Evolutionary conservation across 768 basidiomycete genomes (phyloP).

Genomic region (Tubosaeta sp.): DNA sequence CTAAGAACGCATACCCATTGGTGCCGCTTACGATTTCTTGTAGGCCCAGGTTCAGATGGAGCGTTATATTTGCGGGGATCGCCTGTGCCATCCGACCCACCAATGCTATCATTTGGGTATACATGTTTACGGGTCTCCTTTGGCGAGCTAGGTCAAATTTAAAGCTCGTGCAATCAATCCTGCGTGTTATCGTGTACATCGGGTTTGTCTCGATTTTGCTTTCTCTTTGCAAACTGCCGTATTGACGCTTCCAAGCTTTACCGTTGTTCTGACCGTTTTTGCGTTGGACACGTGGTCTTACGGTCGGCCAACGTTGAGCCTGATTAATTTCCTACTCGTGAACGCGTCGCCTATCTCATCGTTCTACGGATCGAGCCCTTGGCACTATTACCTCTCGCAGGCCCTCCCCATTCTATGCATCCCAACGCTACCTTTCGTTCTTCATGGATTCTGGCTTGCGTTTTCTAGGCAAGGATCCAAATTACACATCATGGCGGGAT

Average conservation of each 20-base stretch:
- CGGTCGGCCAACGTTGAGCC: conserved; percentile 60
- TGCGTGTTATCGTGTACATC: conserved; percentile 37
- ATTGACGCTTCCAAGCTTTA: conserved; percentile 16
- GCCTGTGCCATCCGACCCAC: conserved; percentile 87
- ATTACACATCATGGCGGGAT: conserved; percentile 43
- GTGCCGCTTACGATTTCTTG: conserved; percentile 30
- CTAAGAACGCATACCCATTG: not conserved
- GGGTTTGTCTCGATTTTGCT: conserved; percentile 39
- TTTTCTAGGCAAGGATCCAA: conserved; percentile 21
- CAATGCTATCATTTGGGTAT: conserved; percentile 81
- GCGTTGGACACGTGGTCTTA: conserved; percentile 71
- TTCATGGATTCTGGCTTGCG: conserved; percentile 53
- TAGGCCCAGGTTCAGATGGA: conserved; percentile 29
- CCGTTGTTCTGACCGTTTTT: conserved; percentile 31
- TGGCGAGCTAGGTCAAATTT: conserved; percentile 45
- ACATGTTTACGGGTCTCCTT: conserved; percentile 55
- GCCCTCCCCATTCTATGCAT: conserved; percentile 79
- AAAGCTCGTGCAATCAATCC: conserved; percentile 28
- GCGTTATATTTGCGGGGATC: conserved; percentile 62
- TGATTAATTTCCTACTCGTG: conserved; percentile 75
- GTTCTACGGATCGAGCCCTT: conserved; percentile 86
- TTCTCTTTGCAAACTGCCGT: not conserved
- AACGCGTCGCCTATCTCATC: conserved; percentile 83
- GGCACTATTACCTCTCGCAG: conserved; percentile 89
- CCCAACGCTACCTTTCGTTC: conserved; percentile 65